Base-by-base conservation (phyloP, 1,284 basidiomycete genomes). In the Naganishia albida region DNA sequence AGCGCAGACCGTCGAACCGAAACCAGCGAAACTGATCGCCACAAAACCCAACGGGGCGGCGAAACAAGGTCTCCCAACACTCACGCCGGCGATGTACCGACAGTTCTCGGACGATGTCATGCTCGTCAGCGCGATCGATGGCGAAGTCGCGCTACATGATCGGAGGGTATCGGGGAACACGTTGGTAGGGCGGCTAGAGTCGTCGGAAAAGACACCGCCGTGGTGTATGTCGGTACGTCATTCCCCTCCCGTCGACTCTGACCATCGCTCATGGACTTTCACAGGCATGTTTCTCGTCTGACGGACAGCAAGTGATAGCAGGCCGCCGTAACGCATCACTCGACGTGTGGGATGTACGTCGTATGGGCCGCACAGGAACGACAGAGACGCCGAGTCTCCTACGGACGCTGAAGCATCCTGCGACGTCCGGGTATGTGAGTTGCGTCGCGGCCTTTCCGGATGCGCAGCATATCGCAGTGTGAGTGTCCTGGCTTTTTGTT, bases 81-180 rank as follows among this genome's bases (percentile, higher is more conserved):
- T 94, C 38, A 85, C 89, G 68, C 79, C 84, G 0, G 73, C 82
- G 13, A 81, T 80, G 7, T 91, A 87, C 71, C 75, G 83, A 25
- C 78, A 83, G 18, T 91, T 88, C 77, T 94, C 91, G 26, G 81
- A 87, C 3, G 91, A 98, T 74, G 78, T 96, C 43, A 78, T 99
- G 48, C 85, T 99, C 84, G 93, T 92, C 3, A 88, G 89, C 28
- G 88, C 88, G 8, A 88, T 97, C 69, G 93, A 97, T 71, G 95
- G 96, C 0, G 91, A 96, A 75, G 86, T 96, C 20, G 86, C 94
- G 42, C 77, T 99, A 7, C 95, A 93, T 88, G 95, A 99, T 74
- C 85, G 87, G 70, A 83, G 95, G 66, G 86, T 87, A 39, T 82
- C 86, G 52, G 80, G 83, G 1, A 79, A 83, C 34, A 67, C 20